A percentile compares a stretch with the other conserved stretches of the same genome.
Conservation (phyloP, 140 eudicot genomes). For the Bidens hawaiensis region DNA sequence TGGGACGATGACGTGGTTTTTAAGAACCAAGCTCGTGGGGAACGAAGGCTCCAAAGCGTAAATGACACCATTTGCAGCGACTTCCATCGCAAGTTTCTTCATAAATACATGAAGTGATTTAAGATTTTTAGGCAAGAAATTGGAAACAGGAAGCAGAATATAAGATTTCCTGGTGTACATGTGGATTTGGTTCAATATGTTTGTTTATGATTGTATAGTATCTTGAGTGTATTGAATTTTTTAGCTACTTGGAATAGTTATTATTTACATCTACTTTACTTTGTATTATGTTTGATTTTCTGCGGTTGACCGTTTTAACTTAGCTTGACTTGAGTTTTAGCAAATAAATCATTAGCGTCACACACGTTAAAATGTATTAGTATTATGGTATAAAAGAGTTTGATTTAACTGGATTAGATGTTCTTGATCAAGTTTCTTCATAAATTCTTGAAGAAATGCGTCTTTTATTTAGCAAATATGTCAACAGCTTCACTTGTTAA, state of each 20-base stretch:
- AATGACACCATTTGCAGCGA: slow-evolving; percentile 93
- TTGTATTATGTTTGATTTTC: not conserved
- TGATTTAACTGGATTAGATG: no score
- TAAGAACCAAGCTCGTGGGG: slow-evolving; percentile 98
- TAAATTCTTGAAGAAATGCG: no score
- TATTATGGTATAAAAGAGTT: no score
- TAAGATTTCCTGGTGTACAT: slow-evolving; percentile 8
- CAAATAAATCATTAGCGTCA: no score
- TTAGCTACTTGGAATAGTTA: not conserved
- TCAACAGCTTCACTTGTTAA: no score
- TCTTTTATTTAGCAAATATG: no score
- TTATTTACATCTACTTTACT: slow-evolving; percentile 10
- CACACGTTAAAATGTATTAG: no score
- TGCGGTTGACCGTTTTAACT: no score
- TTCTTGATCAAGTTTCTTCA: no score
- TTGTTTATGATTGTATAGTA: slow-evolving; percentile 14
- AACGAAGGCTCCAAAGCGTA: slow-evolving; percentile 81
- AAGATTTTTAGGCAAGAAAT: not conserved
- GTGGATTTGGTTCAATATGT: not conserved
- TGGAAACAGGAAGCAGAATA: not conserved
- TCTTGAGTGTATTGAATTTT: slow-evolving; percentile 1
- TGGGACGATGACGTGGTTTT: slow-evolving; percentile 99
- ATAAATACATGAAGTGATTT: slow-evolving; percentile 83
- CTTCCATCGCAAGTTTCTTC: slow-evolving; percentile 94
- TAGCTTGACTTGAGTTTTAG: not conserved